Evolutionary conservation across 176 grass and related monocot genomes (phyloP).

Genomic region (Lolium rigidum): DNA sequence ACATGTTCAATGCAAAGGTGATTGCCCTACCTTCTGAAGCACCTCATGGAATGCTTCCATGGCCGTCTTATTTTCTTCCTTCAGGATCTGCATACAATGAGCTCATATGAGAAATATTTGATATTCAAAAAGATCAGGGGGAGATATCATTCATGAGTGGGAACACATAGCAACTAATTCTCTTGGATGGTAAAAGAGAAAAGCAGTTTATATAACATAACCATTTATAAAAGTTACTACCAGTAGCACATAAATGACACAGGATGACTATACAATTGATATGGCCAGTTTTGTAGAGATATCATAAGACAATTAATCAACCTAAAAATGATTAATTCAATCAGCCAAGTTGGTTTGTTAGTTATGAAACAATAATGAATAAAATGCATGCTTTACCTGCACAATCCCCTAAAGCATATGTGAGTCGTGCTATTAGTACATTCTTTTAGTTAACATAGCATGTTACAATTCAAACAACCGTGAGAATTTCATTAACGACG

Average conservation of each 20-base stretch:
- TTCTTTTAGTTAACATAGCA: conserved; percentile 8
- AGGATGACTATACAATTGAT: background rate
- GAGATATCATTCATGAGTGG: conserved; percentile 25
- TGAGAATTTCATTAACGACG: too few relatives aligned
- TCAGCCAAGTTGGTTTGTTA: conserved; percentile 12
- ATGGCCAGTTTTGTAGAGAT: background rate
- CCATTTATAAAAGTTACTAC: conserved; percentile 11
- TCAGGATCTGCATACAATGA: conserved; percentile 64
- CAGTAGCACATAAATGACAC: background rate
- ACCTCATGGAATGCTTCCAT: conserved; percentile 67
- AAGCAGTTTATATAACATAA: conserved; percentile 17
- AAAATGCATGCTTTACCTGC: background rate
- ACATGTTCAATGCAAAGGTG: conserved; percentile 37
- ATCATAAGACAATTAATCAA: background rate
- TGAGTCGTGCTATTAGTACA: conserved; percentile 1
- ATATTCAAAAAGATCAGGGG: conserved; percentile 12
- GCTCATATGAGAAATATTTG: conserved; percentile 36
- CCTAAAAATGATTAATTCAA: background rate
- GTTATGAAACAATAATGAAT: conserved; percentile 4
- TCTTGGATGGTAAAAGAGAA: conserved; percentile 15
- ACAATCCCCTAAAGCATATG: conserved; percentile 18
- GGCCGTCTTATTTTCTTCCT: conserved; percentile 70
- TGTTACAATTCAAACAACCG: background rate
- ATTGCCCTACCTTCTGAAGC: conserved; percentile 61
- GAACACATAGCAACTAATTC: conserved; percentile 5